Base-by-base conservation (phyloP, 495 filamentous ascomycete genomes). In the Pyrenula aspistea region DNA sequence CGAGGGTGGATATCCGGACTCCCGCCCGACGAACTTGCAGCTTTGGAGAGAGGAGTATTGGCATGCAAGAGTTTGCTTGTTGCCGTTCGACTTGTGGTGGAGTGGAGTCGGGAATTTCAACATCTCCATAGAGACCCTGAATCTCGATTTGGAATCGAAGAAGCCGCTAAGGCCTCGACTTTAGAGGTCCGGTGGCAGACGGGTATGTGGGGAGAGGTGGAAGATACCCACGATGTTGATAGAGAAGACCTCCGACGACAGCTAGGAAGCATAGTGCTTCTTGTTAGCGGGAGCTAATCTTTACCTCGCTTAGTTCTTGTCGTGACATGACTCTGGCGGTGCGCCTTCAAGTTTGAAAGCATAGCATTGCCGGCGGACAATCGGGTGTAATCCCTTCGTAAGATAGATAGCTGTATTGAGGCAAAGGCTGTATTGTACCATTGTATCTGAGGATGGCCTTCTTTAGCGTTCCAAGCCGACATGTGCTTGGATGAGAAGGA, bases 151-250 rank as follows among this genome's bases (percentile, higher is more conserved):
- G 77, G 77, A 19, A 68, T 78, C 21, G 70, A 77, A 52, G 71
- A 95, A 65, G 91, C 91, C 15, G 83, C 88, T 2, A 73, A 81
- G 67, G 83, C 89, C 22, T 83, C 84, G 2, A 94, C 81, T 60
- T 61, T 93, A 21, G 93, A 98, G 75, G 89, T 96, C 19, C 76
- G 78, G 60, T 96, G 88, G 85, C 93, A 98, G 78, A 95, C 86
- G 2, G 73, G 81, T 15, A 79, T 83, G 72, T 97, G 93, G 91
- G 93, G 93, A 1, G 91, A 94, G 73, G 93, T 98, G 2, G 94
- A 98, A 70, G 93, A 98, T 72, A 95, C 91, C 48, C 94, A 98
- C 71, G 93, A 98, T 81, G 93, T 98, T 1, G 85, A 95, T 63
- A 89, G 83, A 68, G 93, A 95, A 71, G 93, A 98, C 72, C 49